Base-by-base conservation (phyloP, 305 asterid species). In the Stenogyne calaminthoides region DNA sequence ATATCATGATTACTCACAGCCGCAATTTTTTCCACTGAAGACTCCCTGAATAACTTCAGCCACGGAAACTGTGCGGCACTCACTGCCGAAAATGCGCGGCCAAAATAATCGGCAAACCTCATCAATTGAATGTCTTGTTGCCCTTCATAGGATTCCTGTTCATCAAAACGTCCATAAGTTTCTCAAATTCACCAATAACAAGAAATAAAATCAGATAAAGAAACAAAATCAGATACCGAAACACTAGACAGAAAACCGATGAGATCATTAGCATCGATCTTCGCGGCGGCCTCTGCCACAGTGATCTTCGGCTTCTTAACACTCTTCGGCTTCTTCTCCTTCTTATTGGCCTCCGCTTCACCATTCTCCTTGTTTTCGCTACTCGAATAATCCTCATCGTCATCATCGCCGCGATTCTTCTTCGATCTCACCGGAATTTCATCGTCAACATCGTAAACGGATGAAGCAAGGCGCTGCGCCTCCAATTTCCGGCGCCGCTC, bases 41-140 rank as follows among this genome's bases (percentile, higher is more conserved):
- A 91, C 83, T 93, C 98, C 82, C 91, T 85, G 87, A 93, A 86
- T 84, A 93, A 52, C 83, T 88, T 91, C 67, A 79, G 78, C 98
- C 97, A 91, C 36, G 98, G 96, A 79, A 93, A 93, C 67, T 91
- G 95, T 12, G 97, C 78, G 0, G 91, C 85, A 51, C 75, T 76
- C 44, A 93, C 98, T 0, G 83, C 84, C 3, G 97, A 87, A 82
- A 93, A 93, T 44, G 91, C 91, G 56, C 93, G 90, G 20, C 98
- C 95, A 40, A 93, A 91, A 71, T 93, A 91, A 82, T 93, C 96
- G 18, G 97, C 96, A 78, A 93, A 91, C 70, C 93, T 84, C 93
- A 85, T 89, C 87, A 93, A 80, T 55, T 88, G 97, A 69, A 91
- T 87, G 14, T 93, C 97, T 65, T 87, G 88, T 52, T 91, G 87